Percentiles rank a stretch among this genome's conserved stretches.
Evolutionary conservation across 2,329 filamentous ascomycete species (phyloP).

Genomic region (Penicillium sp.): DNA sequence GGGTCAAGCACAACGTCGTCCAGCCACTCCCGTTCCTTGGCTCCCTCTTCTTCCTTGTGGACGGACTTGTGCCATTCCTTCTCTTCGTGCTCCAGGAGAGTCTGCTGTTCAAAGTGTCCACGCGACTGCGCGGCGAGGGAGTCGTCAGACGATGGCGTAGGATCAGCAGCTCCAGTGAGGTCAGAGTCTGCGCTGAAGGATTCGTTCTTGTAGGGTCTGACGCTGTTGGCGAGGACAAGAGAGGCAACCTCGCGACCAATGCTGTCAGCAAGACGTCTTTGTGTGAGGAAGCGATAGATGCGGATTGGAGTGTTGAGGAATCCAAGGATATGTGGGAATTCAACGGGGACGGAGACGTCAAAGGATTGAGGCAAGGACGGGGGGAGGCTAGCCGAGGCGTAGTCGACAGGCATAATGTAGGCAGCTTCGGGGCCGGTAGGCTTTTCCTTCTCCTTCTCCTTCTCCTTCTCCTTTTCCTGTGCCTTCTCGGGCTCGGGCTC

Average conservation of each 20-base stretch:
- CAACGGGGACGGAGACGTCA: conserved; percentile 64
- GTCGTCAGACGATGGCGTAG: conserved; percentile 40
- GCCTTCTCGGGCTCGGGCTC: conserved; percentile 38
- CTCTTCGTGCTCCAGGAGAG: conserved; percentile 64
- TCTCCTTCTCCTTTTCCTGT: no score
- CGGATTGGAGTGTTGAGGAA: conserved; percentile 85
- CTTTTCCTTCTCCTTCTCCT: conserved; percentile 30
- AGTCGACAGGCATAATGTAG: conserved; percentile 68
- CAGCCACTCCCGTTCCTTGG: conserved; percentile 67
- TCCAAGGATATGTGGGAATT: conserved; percentile 84
- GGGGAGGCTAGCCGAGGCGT: conserved; percentile 60
- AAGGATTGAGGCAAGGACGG: conserved; percentile 63
- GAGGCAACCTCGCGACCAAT: conserved; percentile 84
- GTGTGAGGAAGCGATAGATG: conserved; percentile 80
- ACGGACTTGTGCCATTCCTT: conserved; percentile 77
- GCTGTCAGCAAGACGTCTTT: conserved; percentile 72
- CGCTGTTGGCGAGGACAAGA: conserved; percentile 59
- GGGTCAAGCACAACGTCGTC: conserved; percentile 68
- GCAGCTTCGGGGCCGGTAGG: conserved; percentile 59
- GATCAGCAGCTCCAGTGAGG: conserved; percentile 12
- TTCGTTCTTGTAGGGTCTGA: conserved; percentile 37
- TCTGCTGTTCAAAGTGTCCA: conserved; percentile 56
- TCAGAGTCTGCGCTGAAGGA: conserved; percentile 21
- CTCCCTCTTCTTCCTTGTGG: conserved; percentile 50
- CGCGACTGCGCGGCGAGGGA: conserved; percentile 27